phyloP scores from a whole-genome alignment of 164 flowering plant species.

The Annona squamosa region DNA sequence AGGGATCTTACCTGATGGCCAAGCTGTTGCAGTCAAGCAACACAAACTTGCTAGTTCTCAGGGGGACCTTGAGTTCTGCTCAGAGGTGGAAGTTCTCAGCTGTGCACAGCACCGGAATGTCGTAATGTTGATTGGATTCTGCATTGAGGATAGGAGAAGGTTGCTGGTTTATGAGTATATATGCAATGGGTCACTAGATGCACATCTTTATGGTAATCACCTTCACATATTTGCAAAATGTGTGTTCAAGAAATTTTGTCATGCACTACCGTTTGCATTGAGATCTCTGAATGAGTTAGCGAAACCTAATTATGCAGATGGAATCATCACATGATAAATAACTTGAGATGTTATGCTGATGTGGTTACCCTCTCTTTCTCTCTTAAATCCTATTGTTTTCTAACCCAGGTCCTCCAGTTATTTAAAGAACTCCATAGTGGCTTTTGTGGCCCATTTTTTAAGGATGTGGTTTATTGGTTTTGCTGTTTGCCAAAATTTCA shows the following conservation, averaged over 20 bases:
- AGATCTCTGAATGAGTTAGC: not conserved
- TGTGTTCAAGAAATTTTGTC: not conserved
- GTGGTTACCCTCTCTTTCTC: not conserved
- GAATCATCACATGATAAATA: not conserved
- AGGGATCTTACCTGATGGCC: slow-evolving; percentile 75
- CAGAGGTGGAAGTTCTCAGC: slow-evolving; percentile 90
- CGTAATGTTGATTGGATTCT: slow-evolving; percentile 86
- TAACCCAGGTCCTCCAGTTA: not conserved
- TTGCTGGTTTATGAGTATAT: slow-evolving; percentile 88
- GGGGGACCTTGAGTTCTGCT: slow-evolving; percentile 86
- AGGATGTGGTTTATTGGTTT: not conserved
- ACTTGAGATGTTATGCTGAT: not conserved
- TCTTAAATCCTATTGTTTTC: too few species aligned
- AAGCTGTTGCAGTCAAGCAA: slow-evolving; percentile 87
- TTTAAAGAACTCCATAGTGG: not conserved
- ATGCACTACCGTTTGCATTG: not conserved
- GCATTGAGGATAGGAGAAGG: slow-evolving; percentile 73
- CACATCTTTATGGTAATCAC: slow-evolving; percentile 79
- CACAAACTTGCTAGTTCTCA: slow-evolving; percentile 86
- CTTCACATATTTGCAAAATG: not conserved
- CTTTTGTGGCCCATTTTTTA: not conserved
- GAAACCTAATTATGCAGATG: not conserved
- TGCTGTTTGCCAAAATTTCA: not conserved
- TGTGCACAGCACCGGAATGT: slow-evolving; percentile 99
- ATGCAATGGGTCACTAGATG: slow-evolving; percentile 90